Base-by-base conservation (phyloP, 2,329 filamentous ascomycete genomes). In the Coniochaeta ligniaria region DNA sequence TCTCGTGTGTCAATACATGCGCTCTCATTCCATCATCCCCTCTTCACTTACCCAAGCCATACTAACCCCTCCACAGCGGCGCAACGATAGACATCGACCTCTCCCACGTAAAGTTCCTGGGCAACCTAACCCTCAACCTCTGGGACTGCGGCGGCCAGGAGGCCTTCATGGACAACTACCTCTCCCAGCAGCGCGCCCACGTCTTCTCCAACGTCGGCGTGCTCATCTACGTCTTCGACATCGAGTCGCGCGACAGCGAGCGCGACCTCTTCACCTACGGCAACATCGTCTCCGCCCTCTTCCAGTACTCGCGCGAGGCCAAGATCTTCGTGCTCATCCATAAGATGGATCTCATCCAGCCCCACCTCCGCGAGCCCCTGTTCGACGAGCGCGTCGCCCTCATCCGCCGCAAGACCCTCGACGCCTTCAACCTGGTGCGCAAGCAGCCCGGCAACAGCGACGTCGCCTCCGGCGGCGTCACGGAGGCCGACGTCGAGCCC, bases 141-240 rank as follows among this genome's bases (percentile, higher is more conserved):
- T 99, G 95, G 95, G 95, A 99, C 76, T 99, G 95, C 74, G 95
- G 95, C 78, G 95, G 94, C 62, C 95, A 99, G 80, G 95, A 98
- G 76, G 94, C 94, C 41, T 99, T 99, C 73, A 96, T 96, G 82
- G 95, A 98, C 72, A 97, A 96, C 74, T 99, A 98, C 78, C 88
- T 99, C 63, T 93, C 91, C 17, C 91, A 96, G 70, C 95, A 98
- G 77, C 91, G 95, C 62, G 88, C 92, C 60, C 95, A 98, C 76
- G 94, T 99, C 74, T 99, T 99, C 78, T 92, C 89, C 70, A 94
- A 95, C 73, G 95, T 97, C 63, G 94, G 93, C 58, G 95, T 98
- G 58, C 85, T 99, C 61, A 98, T 99, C 75, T 99, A 99, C 79
- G 95, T 99, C 74, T 99, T 99, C 77, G 95, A 99, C 73, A 96